phyloP scores from a whole-genome alignment of 257 asterid genomes.

The Solanum virginianum region DNA sequence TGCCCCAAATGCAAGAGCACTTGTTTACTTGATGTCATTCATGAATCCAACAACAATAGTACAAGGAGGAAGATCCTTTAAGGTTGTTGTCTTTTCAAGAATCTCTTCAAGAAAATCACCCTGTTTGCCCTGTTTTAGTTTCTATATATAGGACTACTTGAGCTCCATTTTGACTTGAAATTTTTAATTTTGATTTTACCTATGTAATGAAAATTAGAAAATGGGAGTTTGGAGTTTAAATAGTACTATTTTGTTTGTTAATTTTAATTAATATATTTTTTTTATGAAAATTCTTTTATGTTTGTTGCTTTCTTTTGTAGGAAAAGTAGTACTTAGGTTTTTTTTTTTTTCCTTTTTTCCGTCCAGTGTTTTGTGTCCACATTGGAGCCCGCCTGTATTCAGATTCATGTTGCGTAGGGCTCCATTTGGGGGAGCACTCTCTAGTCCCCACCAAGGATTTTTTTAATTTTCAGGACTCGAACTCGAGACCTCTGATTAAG shows the following conservation, averaged over 20 bases:
- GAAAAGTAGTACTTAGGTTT: neutral
- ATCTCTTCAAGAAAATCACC: neutral
- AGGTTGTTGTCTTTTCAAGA: too few relatives aligned
- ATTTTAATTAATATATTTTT: neutral
- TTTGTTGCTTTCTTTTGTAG: neutral
- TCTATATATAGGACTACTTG: conserved; percentile 33
- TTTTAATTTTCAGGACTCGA: too few relatives aligned
- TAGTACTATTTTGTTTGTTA: conserved; percentile 27
- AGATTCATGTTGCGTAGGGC: rapidly evolving
- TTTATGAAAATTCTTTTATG: neutral
- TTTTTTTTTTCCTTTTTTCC: too few relatives aligned
- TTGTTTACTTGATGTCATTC: conserved; percentile 53
- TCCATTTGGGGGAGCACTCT: too few relatives aligned
- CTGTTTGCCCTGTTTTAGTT: neutral
- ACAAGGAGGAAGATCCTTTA: neutral
- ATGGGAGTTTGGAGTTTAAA: conserved; percentile 47
- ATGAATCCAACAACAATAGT: conserved; percentile 1
- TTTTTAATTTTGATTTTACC: too few relatives aligned
- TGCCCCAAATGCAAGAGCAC: conserved; percentile 93
- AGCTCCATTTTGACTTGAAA: conserved; percentile 38
- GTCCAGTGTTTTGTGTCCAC: too few relatives aligned
- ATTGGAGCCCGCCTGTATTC: rapidly evolving
- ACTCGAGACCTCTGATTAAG: too few relatives aligned
- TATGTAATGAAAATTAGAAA: neutral
- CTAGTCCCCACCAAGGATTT: too few relatives aligned